Evolutionary conservation across 768 basidiomycete species (phyloP).

Genomic region (Rhizopogon vulgaris): DNA sequence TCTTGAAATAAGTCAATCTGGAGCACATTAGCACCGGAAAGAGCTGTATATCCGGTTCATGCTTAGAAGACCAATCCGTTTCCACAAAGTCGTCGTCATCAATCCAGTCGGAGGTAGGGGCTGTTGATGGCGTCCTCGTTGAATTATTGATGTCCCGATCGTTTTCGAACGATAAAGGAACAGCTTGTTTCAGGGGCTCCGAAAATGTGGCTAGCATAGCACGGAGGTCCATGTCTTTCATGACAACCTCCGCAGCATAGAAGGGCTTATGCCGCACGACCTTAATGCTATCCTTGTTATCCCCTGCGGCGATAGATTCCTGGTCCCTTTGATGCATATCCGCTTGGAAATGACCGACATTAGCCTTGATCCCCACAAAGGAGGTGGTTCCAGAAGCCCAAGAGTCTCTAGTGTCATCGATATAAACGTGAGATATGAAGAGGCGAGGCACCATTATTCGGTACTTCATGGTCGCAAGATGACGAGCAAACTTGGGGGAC

Average conservation of each 20-base stretch:
- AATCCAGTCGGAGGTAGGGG: slow-evolving; percentile 54
- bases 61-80: slow-evolving; percentile 54
- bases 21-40: slow-evolving; percentile 75
- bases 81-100: slow-evolving; percentile 82
- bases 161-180: slow-evolving; percentile 42
- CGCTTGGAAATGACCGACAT: slow-evolving; percentile 74
- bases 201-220: slow-evolving; percentile 72
- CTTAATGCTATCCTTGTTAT: slow-evolving; percentile 50
- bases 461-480: slow-evolving; percentile 90
- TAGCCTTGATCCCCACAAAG: slow-evolving; percentile 81
- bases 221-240: slow-evolving; percentile 72
- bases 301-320: slow-evolving; percentile 59
- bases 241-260: slow-evolving; percentile 79
- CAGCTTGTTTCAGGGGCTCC: slow-evolving; percentile 60
- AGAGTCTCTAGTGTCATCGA: slow-evolving; percentile 72
- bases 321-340: slow-evolving; percentile 92
- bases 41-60: slow-evolving; percentile 56
- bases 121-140: slow-evolving; percentile 24
- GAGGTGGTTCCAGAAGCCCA: slow-evolving; percentile 77
- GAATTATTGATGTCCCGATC: slow-evolving; percentile 34
- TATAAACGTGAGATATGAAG: slow-evolving; percentile 82
- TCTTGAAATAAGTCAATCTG: slow-evolving; percentile 76
- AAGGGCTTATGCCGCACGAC: slow-evolving; percentile 73
- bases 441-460: slow-evolving; percentile 70
- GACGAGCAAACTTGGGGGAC: slow-evolving; percentile 83